Base-by-base conservation (phyloP, 306 rosid genomes). In the Heteromeles arbutifolia region DNA sequence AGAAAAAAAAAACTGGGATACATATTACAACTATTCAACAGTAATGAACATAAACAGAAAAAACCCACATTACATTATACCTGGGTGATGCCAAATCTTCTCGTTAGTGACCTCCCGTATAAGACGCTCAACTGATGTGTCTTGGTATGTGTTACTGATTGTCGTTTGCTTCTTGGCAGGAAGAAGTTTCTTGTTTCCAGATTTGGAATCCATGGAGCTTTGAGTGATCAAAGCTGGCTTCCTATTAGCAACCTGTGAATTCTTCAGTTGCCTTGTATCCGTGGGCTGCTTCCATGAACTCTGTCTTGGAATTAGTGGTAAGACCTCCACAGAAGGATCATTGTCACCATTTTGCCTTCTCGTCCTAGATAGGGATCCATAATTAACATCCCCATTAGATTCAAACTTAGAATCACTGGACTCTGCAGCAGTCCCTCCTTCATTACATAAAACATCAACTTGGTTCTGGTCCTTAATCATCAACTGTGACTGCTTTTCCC, bases 1-100 rank as follows among this genome's bases (percentile, higher is more conserved):
- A 74, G 82, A 65, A 78, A 53, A 28, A 28, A 24, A 66, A 66
- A 69, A 81, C 61, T 50, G 67, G 56, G 62, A 66, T 21, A 73
- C 32, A 78, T 32, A 22, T 64, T 68, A n/a, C 6, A 61, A 72
- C 66, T 43, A 61, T 24, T 61, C 69, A 44, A 26, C 22, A 21
- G 13, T 62, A 19, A 17, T 44, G 13, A 74, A 61, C 75, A 76
- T 53, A 75, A 21, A 74, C 28, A 72, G 70, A 31, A 28, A n/a
- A 13, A 54, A 65, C 68, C 68, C 77, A 24, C 59, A 74, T 66
- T 15, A 65, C 32, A 56, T 61, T 73, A 74, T 89, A 95, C 99
- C 99, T 89, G 97, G 97, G 69, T 89, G 93, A 76, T 89, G 97
- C 97, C 99, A 95, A 85, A 95, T 92, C 89, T 92, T 95, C 79